These are phyloP conservation scores for Aspergillus hortae DNA, from an alignment of 2,329 filamentous ascomycete species.

Conservation along the genomic window DNA sequence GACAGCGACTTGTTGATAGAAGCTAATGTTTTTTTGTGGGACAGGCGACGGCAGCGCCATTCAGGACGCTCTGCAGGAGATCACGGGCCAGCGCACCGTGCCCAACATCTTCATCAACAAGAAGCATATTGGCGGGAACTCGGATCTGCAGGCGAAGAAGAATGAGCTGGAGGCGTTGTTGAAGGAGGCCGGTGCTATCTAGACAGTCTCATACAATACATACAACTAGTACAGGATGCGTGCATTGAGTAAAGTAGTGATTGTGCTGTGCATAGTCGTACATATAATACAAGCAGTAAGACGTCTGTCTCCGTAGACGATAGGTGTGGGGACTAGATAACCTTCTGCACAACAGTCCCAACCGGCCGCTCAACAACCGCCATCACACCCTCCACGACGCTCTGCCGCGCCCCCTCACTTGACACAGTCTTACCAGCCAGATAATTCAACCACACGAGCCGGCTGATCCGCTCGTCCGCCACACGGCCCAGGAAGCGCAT, in stretches of 20 bases:
- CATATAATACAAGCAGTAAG: neutral
- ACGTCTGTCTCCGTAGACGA: neutral
- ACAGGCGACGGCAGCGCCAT: slow-evolving; percentile 77
- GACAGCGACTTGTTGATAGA: neutral
- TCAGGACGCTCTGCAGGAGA: slow-evolving; percentile 75
- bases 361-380: slow-evolving; percentile 83
- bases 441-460: slow-evolving; percentile 86
- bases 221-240: too few relatives aligned
- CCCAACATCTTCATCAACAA: slow-evolving; percentile 92
- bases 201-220: slow-evolving; percentile 5
- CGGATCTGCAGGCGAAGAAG: slow-evolving; percentile 70
- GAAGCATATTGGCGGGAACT: slow-evolving; percentile 96
- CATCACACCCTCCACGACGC: slow-evolving; percentile 82
- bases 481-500: slow-evolving; percentile 66
- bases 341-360: slow-evolving; percentile 79
- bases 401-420: slow-evolving; percentile 75
- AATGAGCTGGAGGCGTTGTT: slow-evolving; percentile 62
- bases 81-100: slow-evolving; percentile 82
- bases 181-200: slow-evolving; percentile 62
- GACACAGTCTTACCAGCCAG: slow-evolving; percentile 82
- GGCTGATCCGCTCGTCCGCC: slow-evolving; percentile 72
- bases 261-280: neutral
- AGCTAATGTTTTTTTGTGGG: neutral
- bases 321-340: slow-evolving; percentile 38
- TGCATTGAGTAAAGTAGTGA: too few relatives aligned